phyloP scores from a whole-genome alignment of 768 basidiomycete genomes.

The Leccinum broughii region DNA sequence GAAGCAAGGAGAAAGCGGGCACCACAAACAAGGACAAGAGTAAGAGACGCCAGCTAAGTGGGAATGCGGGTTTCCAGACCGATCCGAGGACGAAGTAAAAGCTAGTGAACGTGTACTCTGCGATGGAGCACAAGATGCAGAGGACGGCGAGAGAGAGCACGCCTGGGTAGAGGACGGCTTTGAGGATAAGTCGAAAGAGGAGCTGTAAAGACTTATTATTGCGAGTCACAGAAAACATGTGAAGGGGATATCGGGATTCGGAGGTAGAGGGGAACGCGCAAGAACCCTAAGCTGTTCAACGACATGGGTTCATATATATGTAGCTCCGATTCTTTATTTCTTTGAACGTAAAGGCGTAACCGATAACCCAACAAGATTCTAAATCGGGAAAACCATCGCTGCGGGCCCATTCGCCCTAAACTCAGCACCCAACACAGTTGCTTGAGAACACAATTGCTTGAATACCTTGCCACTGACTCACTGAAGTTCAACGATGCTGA shows the following conservation, averaged over 20 bases:
- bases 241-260: slow-evolving; percentile 8
- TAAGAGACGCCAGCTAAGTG: slow-evolving; percentile 19
- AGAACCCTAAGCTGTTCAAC: too few relatives aligned
- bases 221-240: not conserved
- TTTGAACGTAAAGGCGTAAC: too few relatives aligned
- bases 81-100: slow-evolving; percentile 8
- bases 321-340: too few relatives aligned
- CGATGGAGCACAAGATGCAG: slow-evolving; percentile 8
- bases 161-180: not conserved
- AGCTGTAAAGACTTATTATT: not conserved
- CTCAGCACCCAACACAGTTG: too few relatives aligned
- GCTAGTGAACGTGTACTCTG: slow-evolving; percentile 10
- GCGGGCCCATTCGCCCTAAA: too few relatives aligned
- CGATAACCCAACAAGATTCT: too few relatives aligned
- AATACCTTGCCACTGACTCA: not conserved
- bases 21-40: slow-evolving; percentile 16
- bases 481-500: not conserved
- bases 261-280: not conserved
- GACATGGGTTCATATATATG: too few relatives aligned
- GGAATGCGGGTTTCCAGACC: slow-evolving; percentile 23
- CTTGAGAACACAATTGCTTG: too few relatives aligned
- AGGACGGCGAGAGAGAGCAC: not conserved
- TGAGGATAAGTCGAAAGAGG: slow-evolving; percentile 3
- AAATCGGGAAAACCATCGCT: too few relatives aligned
- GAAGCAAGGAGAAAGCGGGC: slow-evolving; percentile 14